A percentile compares a stretch with the other conserved stretches of the same genome.
Evolutionary conservation across 371 early-diverging fungal genomes (phyloP).

Genomic region (Zychaea mexicana): DNA sequence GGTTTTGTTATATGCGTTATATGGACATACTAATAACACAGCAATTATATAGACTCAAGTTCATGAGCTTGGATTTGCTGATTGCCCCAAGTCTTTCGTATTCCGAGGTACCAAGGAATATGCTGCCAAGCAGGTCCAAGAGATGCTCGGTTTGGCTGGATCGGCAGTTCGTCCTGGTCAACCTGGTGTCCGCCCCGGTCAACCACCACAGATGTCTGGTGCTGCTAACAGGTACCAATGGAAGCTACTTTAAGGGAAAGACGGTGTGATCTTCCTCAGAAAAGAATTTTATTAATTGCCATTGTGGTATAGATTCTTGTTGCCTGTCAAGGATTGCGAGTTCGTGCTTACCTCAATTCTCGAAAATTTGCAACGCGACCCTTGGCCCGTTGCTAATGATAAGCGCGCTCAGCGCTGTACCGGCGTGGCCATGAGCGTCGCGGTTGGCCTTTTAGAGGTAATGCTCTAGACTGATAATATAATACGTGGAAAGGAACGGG

Average conservation of each 20-base stretch:
- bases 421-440: slow-evolving; percentile 98
- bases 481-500: not conserved
- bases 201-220: slow-evolving; percentile 52
- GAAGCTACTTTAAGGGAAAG: not conserved
- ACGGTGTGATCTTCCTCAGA: no score
- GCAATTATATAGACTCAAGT: slow-evolving; percentile 72
- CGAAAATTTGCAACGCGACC: slow-evolving; percentile 96
- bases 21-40: not conserved
- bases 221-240: slow-evolving; percentile 62
- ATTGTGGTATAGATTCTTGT: slow-evolving; percentile 67
- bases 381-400: slow-evolving; percentile 98
- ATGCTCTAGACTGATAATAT: not conserved
- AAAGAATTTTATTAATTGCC: not conserved
- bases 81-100: slow-evolving; percentile 96
- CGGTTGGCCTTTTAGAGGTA: slow-evolving; percentile 92
- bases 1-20: not conserved
- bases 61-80: slow-evolving; percentile 93
- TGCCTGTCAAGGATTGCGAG: slow-evolving; percentile 93
- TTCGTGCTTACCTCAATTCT: slow-evolving; percentile 93
- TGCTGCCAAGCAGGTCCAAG: slow-evolving; percentile 91
- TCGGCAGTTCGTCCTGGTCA: slow-evolving; percentile 61
- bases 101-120: slow-evolving; percentile 99
- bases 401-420: slow-evolving; percentile 97
- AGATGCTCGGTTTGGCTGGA: slow-evolving; percentile 86
- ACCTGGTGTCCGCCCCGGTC: slow-evolving; percentile 65